Conservation (phyloP, 352 stramenopile genomes). For the Pythium guiyangense region DNA sequence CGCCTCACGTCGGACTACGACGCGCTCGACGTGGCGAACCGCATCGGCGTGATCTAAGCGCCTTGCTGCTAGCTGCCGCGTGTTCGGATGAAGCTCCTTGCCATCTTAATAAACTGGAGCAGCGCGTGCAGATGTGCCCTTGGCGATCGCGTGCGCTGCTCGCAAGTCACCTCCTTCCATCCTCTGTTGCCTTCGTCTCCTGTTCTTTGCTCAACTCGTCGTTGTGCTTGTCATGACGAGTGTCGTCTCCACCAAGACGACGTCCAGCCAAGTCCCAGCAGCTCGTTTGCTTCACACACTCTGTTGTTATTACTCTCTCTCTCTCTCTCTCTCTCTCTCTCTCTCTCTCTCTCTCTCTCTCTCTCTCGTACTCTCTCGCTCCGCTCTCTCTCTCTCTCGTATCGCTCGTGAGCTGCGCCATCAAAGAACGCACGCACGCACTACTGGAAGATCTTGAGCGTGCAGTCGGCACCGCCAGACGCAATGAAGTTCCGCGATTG, state of each 20-base stretch:
- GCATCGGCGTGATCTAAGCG: constrained; percentile 99
- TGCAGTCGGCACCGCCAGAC: constrained; percentile 70
- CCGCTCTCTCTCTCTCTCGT: not conserved
- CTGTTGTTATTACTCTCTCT: too few relatives aligned
- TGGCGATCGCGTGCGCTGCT: constrained; percentile 11
- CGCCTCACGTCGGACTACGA: constrained; percentile 98
- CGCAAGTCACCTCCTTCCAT: not conserved
- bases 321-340: too few relatives aligned
- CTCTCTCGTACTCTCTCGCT: too few relatives aligned
- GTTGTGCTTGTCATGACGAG: too few relatives aligned
- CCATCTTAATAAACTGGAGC: constrained; percentile 47
- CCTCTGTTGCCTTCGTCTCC: too few relatives aligned
- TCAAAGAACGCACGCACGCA: not conserved
- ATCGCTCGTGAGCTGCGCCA: not conserved
- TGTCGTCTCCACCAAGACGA: too few relatives aligned
- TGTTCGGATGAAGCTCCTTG: constrained; percentile 46
- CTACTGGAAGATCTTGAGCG: constrained; percentile 89
- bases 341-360: too few relatives aligned
- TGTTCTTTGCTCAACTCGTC: not conserved
- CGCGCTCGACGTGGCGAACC: constrained; percentile 99
- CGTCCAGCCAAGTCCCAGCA: too few relatives aligned
- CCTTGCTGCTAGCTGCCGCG: constrained; percentile 21
- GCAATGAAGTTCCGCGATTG: constrained; percentile 79
- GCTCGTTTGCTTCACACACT: too few relatives aligned
- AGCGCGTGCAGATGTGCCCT: constrained; percentile 7